Conservation (phyloP, 23 red algal species). For the Gracilaria gracilis region DNA sequence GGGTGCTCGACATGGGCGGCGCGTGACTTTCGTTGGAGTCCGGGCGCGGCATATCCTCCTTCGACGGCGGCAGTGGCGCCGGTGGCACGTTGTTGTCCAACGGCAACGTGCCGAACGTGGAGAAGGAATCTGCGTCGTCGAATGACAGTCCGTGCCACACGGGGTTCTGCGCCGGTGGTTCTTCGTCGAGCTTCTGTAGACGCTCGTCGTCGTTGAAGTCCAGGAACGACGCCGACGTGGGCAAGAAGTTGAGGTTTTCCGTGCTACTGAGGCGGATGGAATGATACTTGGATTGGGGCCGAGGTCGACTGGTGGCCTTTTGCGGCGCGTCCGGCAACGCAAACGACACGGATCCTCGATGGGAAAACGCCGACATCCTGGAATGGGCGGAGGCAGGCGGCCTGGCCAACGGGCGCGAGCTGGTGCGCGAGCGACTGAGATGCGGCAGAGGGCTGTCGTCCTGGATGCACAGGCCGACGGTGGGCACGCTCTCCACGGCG, state of each 20-base stretch:
- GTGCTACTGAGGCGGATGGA: neutral
- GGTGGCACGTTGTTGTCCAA: conserved; percentile 4
- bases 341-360: neutral
- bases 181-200: neutral
- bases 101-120: conserved; percentile 45
- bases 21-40: conserved; percentile 17
- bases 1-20: no score
- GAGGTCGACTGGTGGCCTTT: neutral
- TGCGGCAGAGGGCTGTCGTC: neutral
- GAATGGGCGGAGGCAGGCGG: neutral
- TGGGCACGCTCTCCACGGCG: conserved; percentile 22
- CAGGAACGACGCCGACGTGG: conserved; percentile 48
- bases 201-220: conserved; percentile 66
- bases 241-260: conserved; percentile 43
- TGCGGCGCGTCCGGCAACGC: neutral
- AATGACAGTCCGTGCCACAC: conserved; percentile 43
- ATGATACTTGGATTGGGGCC: neutral
- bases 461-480: neutral
- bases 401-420: neutral
- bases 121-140: conserved; percentile 63
- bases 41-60: conserved; percentile 10
- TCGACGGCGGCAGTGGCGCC: conserved; percentile 1
- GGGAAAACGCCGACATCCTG: neutral
- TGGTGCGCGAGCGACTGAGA: conserved; percentile 1
- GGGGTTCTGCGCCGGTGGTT: neutral